A percentile compares a stretch with the other conserved stretches of the same genome.
Conservation (phyloP, 371 early-diverging fungal species). For the Mortierella polycephala region DNA sequence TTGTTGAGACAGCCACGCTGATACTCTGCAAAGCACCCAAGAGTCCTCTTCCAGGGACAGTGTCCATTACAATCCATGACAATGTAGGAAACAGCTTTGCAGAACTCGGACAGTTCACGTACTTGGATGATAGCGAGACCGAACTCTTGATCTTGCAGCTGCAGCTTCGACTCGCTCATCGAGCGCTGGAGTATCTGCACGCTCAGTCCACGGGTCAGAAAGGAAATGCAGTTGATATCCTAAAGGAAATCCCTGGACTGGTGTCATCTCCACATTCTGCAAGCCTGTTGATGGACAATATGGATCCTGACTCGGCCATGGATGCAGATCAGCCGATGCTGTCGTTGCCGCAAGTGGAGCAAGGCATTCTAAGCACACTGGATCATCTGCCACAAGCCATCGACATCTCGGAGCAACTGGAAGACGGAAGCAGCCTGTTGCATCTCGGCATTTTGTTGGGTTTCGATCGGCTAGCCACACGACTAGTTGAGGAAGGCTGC, state of each 20-base stretch:
- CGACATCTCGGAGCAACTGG: conserved; percentile 42
- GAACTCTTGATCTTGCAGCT: conserved; percentile 45
- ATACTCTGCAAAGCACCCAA: conserved; percentile 42
- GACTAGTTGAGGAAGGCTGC: conserved; percentile 38
- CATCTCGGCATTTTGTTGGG: conserved; percentile 38
- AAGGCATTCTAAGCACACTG: conserved; percentile 26
- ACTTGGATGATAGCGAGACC: conserved; percentile 42
- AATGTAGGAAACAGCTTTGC: conserved; percentile 24
- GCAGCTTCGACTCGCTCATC: conserved; percentile 38
- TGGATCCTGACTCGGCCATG: conserved; percentile 4
- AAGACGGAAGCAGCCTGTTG: conserved; percentile 41
- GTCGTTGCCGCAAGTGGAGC: conserved; percentile 23
- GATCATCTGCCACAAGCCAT: conserved; percentile 17
- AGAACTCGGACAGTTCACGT: conserved; percentile 37
- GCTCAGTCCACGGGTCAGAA: conserved; percentile 31
- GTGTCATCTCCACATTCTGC: conserved; percentile 20
- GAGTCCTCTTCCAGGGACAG: conserved; percentile 27
- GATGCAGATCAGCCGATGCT: background rate
- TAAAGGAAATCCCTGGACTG: conserved; percentile 30
- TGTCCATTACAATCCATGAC: conserved; percentile 34
- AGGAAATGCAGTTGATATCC: conserved; percentile 40
- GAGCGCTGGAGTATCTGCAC: conserved; percentile 46
- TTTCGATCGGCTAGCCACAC: conserved; percentile 8
- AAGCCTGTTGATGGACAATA: conserved; percentile 14
- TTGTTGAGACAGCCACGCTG: conserved; percentile 21